These are phyloP conservation scores for Rhynchosporium secalis DNA, from an alignment of 2,329 filamentous ascomycete genomes.

Conservation along the genomic window DNA sequence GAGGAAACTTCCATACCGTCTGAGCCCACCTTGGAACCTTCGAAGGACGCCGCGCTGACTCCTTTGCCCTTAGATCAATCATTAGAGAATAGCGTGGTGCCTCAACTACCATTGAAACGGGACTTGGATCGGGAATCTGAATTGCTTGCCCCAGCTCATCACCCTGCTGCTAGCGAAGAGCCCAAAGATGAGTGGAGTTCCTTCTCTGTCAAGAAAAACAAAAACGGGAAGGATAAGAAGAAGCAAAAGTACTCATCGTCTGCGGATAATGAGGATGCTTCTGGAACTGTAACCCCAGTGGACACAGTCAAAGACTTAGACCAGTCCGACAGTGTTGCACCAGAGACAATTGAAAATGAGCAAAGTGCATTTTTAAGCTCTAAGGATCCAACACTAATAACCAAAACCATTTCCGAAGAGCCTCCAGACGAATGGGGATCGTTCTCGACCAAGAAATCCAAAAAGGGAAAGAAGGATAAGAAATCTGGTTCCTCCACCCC, in stretches of 20 bases:
- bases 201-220: constrained; percentile 19
- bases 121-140: not conserved
- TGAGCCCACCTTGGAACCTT: constrained; percentile 16
- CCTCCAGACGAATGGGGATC: constrained; percentile 12
- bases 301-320: constrained; percentile 6
- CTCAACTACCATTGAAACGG: not conserved
- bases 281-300: constrained; percentile 17
- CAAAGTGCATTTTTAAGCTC: not conserved
- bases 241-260: constrained; percentile 17
- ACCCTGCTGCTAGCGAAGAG: constrained; percentile 15
- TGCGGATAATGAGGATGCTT: constrained; percentile 10
- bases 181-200: constrained; percentile 23
- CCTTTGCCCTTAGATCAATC: constrained; percentile 18
- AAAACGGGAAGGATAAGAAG: constrained; percentile 25
- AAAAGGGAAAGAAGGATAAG: constrained; percentile 25
- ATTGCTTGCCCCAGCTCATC: not conserved
- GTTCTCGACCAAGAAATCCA: constrained; percentile 22
- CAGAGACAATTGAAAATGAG: not conserved
- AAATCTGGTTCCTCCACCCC: constrained; percentile 21
- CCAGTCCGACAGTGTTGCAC: not conserved
- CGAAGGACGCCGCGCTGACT: constrained; percentile 17
- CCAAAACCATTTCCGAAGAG: constrained; percentile 12
- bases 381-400: not conserved
- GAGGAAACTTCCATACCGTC: constrained; percentile 15
- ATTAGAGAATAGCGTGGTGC: constrained; percentile 5